Conservation (phyloP, 441 rosid species). For the Eruca vesicaria region DNA sequence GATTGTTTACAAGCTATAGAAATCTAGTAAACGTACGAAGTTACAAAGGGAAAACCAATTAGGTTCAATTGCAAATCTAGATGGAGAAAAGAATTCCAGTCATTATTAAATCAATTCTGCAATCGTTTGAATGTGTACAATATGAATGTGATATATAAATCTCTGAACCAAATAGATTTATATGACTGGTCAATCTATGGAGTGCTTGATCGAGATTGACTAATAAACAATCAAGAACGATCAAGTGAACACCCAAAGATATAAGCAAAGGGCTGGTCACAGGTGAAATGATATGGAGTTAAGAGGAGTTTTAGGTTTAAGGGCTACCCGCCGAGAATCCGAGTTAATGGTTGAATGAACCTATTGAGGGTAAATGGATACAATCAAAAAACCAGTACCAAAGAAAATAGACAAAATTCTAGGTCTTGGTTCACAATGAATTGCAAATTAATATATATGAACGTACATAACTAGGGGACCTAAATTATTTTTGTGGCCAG, state of each 20-base stretch:
- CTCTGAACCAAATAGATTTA: background rate
- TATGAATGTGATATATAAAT: background rate
- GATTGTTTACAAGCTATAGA: background rate
- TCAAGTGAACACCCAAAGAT: background rate
- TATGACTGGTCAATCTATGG: too few species aligned
- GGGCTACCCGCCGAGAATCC: background rate
- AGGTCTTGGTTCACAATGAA: background rate
- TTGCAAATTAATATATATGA: too few species aligned
- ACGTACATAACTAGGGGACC: too few species aligned
- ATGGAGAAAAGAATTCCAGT: background rate
- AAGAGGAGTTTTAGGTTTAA: background rate
- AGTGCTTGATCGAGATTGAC: background rate
- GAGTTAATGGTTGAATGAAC: background rate
- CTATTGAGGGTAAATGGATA: background rate
- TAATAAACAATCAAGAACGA: background rate
- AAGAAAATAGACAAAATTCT: background rate
- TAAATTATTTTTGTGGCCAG: too few species aligned
- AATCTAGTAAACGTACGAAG: background rate
- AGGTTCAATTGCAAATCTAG: background rate
- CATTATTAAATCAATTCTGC: background rate
- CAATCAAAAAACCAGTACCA: background rate
- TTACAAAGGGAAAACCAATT: background rate
- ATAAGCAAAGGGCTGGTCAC: too few species aligned
- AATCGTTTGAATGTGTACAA: background rate
- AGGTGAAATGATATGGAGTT: background rate